phyloP scores from a whole-genome alignment of 805 yeast genomes.

The Dipodascus geniculatus region DNA sequence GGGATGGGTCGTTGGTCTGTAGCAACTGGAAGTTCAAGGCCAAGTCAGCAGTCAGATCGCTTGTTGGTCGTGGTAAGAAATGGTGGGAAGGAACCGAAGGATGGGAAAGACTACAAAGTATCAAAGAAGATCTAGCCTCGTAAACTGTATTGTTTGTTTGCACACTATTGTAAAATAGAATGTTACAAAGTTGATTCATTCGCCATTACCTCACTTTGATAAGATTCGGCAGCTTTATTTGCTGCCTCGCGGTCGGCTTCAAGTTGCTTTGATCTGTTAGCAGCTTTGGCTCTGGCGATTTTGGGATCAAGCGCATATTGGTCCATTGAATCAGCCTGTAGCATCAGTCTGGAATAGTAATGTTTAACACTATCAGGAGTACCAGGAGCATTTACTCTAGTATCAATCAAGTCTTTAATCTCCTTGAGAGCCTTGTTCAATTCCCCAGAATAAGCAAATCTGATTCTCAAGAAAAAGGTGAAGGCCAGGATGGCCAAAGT shows the following conservation, averaged over 20 bases:
- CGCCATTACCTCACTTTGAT: background rate
- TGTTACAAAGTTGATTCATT: background rate
- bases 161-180: background rate
- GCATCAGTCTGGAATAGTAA: constrained; percentile 37
- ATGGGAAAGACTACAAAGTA: constrained; percentile 50
- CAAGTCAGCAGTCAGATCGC: constrained; percentile 53
- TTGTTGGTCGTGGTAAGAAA: constrained; percentile 66
- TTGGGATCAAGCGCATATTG: constrained; percentile 8
- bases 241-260: background rate
- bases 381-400: constrained; percentile 35
- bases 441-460: constrained; percentile 59
- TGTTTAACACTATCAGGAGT: constrained; percentile 39
- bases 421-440: constrained; percentile 53
- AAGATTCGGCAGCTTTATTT: background rate
- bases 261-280: background rate
- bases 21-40: constrained; percentile 88
- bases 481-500: constrained; percentile 39
- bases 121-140: constrained; percentile 33
- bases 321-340: constrained; percentile 14
- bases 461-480: constrained; percentile 51
- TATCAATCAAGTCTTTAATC: constrained; percentile 48
- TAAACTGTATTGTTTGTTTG: background rate
- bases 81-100: constrained; percentile 75
- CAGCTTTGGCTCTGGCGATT: constrained; percentile 5
- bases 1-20: constrained; percentile 77